Base-by-base conservation (phyloP, 75 land plant species). In the Sequoia sempervirens region DNA sequence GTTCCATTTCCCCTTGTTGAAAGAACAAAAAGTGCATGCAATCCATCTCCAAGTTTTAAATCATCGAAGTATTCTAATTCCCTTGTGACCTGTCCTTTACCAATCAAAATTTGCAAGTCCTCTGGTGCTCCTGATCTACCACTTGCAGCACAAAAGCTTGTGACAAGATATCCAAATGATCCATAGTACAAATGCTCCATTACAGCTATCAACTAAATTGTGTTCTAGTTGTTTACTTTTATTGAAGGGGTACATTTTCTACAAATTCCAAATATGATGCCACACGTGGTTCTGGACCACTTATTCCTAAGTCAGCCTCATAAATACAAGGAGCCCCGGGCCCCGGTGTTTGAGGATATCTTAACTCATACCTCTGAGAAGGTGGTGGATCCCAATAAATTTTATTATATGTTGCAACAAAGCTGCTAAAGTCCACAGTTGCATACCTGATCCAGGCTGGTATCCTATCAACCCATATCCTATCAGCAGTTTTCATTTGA, bases 101-200 rank as follows among this genome's bases (percentile, higher is more conserved):
- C 99, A 81, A 96, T 92, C 54, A 97, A 83, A 84, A 92, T 94
- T 86, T 97, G 94, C 11, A 97, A 88, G 82, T 96, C 98, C 80
- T 96, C 98, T 4, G 99, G 98, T 5, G 94, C 91, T 20, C 98
- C 99, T 79, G 91, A 94, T 85, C 99, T 90, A 86, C 98, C 94
- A 83, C 99, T 94, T 15, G 87, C 92, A 78, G 98, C 99, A 90
- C 93, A 97, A 80, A 96, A 93, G 83, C 93, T 97, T n/a, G 99
- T 96, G 13, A 97, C 96, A 88, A 94, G 98, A 84, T 97, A 97
- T 4, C 99, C 99, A 92, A 96, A 97, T 53, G 94, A 94, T 74
- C 90, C 99, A 88, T 97, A 97, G 84, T 97, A 96, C 13, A 98
- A 93, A 87, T 97, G 99, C 86, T 97, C 98, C 98, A 92, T 90